These are phyloP conservation scores for Phytophthora cactorum DNA, from an alignment of 352 stramenopile species.

Conservation along the genomic window DNA sequence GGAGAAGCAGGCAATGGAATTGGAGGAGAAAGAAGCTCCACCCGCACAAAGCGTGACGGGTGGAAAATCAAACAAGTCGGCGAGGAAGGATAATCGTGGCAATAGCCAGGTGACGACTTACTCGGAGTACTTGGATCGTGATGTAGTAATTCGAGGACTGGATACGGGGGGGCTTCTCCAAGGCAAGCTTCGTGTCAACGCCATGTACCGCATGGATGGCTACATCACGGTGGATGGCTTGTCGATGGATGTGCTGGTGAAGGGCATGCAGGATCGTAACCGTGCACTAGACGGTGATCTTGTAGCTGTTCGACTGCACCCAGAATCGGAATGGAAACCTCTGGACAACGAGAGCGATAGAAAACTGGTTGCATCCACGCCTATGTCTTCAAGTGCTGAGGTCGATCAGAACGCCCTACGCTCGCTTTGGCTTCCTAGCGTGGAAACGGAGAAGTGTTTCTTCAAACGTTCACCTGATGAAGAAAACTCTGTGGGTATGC, in stretches of 20 bases:
- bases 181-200: constrained; percentile 81
- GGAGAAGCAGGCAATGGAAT: not conserved
- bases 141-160: constrained; percentile 38
- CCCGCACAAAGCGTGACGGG: not conserved
- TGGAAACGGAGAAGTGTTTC: constrained; percentile 46
- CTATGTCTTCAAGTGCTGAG: constrained; percentile 29
- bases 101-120: constrained; percentile 31
- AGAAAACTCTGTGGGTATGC: constrained; percentile 27
- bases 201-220: constrained; percentile 70
- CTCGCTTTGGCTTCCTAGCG: constrained; percentile 53
- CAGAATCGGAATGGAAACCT: constrained; percentile 64
- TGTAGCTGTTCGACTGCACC: constrained; percentile 66
- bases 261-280: constrained; percentile 76
- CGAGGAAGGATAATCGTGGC: constrained; percentile 16
- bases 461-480: constrained; percentile 22
- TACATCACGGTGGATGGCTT: constrained; percentile 84
- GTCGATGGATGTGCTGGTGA: constrained; percentile 73
- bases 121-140: constrained; percentile 46
- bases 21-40: constrained; percentile 16
- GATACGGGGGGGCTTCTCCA: constrained; percentile 51
- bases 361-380: constrained; percentile 8
- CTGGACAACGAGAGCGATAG: constrained; percentile 34
- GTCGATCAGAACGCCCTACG: constrained; percentile 50
- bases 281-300: constrained; percentile 84
- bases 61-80: constrained; percentile 4